phyloP scores from a whole-genome alignment of 495 filamentous ascomycete species.

The Penicillium odoratum region DNA sequence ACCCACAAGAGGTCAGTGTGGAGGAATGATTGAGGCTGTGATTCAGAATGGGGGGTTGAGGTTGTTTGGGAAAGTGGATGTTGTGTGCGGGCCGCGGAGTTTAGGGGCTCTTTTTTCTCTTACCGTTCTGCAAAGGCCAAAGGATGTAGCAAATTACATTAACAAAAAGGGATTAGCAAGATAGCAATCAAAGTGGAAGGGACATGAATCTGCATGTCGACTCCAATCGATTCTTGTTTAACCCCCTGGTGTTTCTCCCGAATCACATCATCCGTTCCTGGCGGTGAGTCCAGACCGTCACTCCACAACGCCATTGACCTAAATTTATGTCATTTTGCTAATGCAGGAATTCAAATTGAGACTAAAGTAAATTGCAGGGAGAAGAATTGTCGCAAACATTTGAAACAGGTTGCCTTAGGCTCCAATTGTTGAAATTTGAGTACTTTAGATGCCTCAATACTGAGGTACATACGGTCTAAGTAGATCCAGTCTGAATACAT shows the following conservation, averaged over 20 bases:
- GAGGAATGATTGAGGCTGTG: constrained; percentile 1
- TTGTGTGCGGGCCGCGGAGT: constrained; percentile 5
- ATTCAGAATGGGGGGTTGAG: constrained; percentile 2
- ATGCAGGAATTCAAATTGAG: neutral
- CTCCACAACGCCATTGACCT: constrained; percentile 18
- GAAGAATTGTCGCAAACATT: neutral
- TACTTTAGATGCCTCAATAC: neutral
- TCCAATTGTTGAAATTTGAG: neutral
- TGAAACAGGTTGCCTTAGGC: neutral
- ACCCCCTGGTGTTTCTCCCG: neutral
- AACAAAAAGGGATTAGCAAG: neutral
- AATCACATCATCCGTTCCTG: constrained; percentile 26
- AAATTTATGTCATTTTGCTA: neutral
- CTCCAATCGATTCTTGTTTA: constrained; percentile 1
- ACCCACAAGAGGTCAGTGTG: constrained; percentile 9
- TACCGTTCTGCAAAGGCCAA: neutral
- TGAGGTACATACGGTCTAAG: neutral
- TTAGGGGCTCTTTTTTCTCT: constrained; percentile 1
- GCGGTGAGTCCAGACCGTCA: constrained; percentile 21
- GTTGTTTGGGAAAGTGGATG: constrained; percentile 5
- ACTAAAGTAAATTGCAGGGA: neutral
- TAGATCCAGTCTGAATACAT: neutral
- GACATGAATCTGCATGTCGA: neutral
- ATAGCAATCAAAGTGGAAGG: neutral
- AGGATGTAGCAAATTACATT: neutral